These are phyloP conservation scores for Jaapia argillacea DNA, from an alignment of 768 basidiomycete species.

Conservation along the genomic window DNA sequence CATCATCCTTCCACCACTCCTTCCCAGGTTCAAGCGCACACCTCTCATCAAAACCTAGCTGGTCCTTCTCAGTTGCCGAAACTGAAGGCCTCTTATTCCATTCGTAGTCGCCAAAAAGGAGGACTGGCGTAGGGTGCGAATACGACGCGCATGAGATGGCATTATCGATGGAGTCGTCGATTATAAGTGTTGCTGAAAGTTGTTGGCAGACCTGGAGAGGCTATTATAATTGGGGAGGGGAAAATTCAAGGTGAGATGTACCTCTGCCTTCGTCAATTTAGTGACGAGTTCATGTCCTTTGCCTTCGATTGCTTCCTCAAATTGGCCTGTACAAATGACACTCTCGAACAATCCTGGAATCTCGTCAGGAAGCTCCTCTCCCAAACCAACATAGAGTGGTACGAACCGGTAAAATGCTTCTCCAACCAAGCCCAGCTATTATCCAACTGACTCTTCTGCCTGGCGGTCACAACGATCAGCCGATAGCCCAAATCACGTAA, in stretches of 20 bases:
- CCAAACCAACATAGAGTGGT: neutral
- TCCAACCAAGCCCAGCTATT: slow-evolving; percentile 61
- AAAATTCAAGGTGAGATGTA: slow-evolving; percentile 16
- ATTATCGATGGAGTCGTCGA: slow-evolving; percentile 80
- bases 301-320: slow-evolving; percentile 40
- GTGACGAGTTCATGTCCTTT: slow-evolving; percentile 34
- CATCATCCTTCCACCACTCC: slow-evolving; percentile 42
- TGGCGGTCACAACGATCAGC: slow-evolving; percentile 70
- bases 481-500: slow-evolving; percentile 56
- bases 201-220: slow-evolving; percentile 46
- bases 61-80: slow-evolving; percentile 33
- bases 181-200: slow-evolving; percentile 52
- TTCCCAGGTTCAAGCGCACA: slow-evolving; percentile 34
- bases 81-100: slow-evolving; percentile 61
- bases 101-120: slow-evolving; percentile 68
- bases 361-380: neutral
- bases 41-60: slow-evolving; percentile 43
- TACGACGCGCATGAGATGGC: slow-evolving; percentile 43
- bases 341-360: slow-evolving; percentile 38
- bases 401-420: slow-evolving; percentile 47
- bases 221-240: neutral
- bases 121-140: slow-evolving; percentile 42
- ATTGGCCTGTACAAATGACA: slow-evolving; percentile 68
- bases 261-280: slow-evolving; percentile 64
- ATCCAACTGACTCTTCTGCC: slow-evolving; percentile 41